Evolutionary conservation across 2,329 filamentous ascomycete genomes (phyloP).

Genomic region (Knufia petricola): DNA sequence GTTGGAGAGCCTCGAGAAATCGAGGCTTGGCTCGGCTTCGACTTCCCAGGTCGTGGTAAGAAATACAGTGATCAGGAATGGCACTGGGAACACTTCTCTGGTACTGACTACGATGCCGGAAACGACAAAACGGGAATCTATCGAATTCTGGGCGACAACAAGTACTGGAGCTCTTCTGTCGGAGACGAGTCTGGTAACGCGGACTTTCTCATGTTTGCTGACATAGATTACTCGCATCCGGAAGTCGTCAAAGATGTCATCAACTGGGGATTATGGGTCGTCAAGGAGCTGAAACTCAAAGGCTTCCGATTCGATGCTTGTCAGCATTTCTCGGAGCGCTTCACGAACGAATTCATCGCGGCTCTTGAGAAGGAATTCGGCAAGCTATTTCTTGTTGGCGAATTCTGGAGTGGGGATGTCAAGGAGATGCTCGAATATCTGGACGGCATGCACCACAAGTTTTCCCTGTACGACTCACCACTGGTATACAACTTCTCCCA

Average conservation of each 20-base stretch:
- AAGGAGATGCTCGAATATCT: conserved; percentile 46
- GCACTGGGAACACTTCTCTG: conserved; percentile 52
- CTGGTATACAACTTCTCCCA: conserved; percentile 56
- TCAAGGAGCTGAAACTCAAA: conserved; percentile 46
- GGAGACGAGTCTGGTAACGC: conserved; percentile 47
- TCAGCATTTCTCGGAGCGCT: conserved; percentile 54
- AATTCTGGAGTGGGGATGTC: conserved; percentile 49
- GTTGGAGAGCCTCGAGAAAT: conserved; percentile 50
- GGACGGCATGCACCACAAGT: conserved; percentile 47
- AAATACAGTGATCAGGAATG: conserved; percentile 50
- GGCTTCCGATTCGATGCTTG: conserved; percentile 59
- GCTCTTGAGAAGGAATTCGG: conserved; percentile 41
- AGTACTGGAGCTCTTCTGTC: conserved; percentile 34
- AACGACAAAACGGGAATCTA: conserved; percentile 49
- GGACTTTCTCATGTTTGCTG: conserved; percentile 63
- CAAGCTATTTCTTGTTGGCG: conserved; percentile 21
- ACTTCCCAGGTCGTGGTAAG: conserved; percentile 48
- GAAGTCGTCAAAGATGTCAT: conserved; percentile 52
- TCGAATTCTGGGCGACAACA: conserved; percentile 49
- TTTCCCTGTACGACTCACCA: conserved; percentile 53
- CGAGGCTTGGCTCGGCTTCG: conserved; percentile 53
- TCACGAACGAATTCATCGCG: conserved; percentile 47
- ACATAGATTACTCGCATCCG: conserved; percentile 50
- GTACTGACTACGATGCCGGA: conserved; percentile 50
- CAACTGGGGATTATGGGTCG: conserved; percentile 55